Base-by-base conservation (phyloP, 805 yeast genomes). In the Candida rishiriensis region DNA sequence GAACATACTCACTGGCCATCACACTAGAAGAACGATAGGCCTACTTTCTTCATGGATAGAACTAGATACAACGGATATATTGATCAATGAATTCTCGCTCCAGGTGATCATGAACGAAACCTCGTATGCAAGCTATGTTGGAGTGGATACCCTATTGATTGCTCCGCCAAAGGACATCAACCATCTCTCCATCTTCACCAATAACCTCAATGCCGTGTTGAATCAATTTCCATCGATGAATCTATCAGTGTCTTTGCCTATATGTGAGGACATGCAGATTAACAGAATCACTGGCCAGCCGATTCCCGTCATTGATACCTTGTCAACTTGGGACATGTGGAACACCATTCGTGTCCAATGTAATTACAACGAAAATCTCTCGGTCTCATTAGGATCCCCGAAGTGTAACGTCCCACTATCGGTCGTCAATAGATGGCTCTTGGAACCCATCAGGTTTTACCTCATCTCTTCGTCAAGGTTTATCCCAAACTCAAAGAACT, bases 321-420 rank as follows among this genome's bases (percentile, higher is more conserved):
- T 83, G 29, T 78, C 83, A 3, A 79, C 85, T 2, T 84, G 90
- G 90, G 86, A 81, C 43, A 72, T 81, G 52, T 84, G 90, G 90
- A 79, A 83, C 51, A 71, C 84, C 1, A 74, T 84, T 3, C 65
- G 88, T 18, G 67, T 71, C 5, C 64, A 75, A 32, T 78, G 83
- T 52, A 72, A 73, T 43, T 79, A 81, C 53, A 71, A 81, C 39
- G 48, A 62, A 2, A 72, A 78, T 17, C 62, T 84, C 41, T 80
- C 87, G n/a, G 80, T 88, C 42, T 86, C 88, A 4, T 67, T 85
- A 31, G 93, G 83, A 32, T 73, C 89, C 17, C 90, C 95, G 29
- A 80, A 80, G 44, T 70, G 70, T 32, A 69, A 69, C 40, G 72
- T 77, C 1, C 83, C 84, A 2, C 64, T 65, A 3, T 57, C 59